A percentile compares a stretch with the other conserved stretches of the same genome.
Evolutionary conservation across 495 filamentous ascomycete genomes (phyloP).

Genomic region (Talaromyces stipitatus): DNA sequence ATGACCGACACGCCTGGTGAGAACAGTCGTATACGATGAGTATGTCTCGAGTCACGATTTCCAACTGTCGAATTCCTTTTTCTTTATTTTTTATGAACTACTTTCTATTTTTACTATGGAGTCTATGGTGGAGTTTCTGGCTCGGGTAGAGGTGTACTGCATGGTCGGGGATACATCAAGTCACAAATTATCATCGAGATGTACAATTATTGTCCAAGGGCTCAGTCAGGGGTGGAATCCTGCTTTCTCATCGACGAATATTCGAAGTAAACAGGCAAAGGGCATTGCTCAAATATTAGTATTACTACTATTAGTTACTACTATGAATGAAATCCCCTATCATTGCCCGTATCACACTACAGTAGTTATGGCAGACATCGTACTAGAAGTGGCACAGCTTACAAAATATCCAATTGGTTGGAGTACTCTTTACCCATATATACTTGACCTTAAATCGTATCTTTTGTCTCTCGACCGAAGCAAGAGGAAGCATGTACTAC

Average conservation of each 20-base stretch:
- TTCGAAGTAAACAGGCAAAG: neutral
- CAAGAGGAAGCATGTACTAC: too few species aligned
- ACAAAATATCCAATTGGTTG: too few species aligned
- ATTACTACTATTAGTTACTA: too few species aligned
- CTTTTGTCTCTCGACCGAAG: too few species aligned
- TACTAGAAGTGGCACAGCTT: too few species aligned
- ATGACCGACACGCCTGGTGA: constrained; percentile 6
- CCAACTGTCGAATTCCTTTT: neutral
- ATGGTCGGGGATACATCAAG: neutral
- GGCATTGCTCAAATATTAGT: neutral
- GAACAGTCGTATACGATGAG: neutral
- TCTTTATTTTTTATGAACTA: neutral
- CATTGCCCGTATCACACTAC: neutral
- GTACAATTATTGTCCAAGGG: neutral
- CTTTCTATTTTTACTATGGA: neutral
- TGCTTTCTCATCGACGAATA: neutral
- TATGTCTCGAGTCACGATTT: neutral
- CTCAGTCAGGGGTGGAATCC: neutral
- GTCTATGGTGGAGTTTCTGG: neutral
- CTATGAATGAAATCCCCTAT: neutral
- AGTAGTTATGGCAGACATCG: neutral
- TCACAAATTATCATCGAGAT: neutral
- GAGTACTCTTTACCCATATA: too few species aligned
- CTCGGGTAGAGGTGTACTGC: neutral
- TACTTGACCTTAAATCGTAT: too few species aligned